A percentile compares a stretch with the other conserved stretches of the same genome.
phyloP scores from a whole-genome alignment of 1,284 basidiomycete species.

The Microbotryum scabiosae region DNA sequence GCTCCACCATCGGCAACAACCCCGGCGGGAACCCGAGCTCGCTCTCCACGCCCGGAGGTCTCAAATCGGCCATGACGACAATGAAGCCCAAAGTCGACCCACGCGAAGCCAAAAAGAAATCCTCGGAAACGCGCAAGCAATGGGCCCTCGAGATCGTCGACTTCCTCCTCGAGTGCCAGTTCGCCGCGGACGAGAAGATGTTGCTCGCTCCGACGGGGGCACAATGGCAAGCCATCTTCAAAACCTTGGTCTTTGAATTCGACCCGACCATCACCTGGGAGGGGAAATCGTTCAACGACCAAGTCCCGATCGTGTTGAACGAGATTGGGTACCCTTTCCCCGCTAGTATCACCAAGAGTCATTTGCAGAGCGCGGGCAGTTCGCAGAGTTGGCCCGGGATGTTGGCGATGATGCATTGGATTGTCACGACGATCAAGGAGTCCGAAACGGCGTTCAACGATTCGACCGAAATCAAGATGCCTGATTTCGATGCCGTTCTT shows the following conservation, averaged over 20 bases:
- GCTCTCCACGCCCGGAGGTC: constrained; percentile 11
- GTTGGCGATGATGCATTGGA: constrained; percentile 38
- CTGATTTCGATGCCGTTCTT: constrained; percentile 9
- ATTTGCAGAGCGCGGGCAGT: constrained; percentile 34
- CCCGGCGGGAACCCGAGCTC: not conserved
- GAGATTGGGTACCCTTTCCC: constrained; percentile 34
- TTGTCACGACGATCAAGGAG: constrained; percentile 33
- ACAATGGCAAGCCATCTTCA: constrained; percentile 36
- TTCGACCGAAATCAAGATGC: constrained; percentile 27
- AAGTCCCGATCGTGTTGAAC: constrained; percentile 28
- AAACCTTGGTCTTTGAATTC: constrained; percentile 31
- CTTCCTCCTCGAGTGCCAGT: constrained; percentile 17
- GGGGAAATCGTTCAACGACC: constrained; percentile 33
- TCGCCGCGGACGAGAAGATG: constrained; percentile 16
- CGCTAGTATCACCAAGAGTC: constrained; percentile 34
- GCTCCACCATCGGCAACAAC: constrained; percentile 11
- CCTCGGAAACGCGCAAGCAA: constrained; percentile 7
- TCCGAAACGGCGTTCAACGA: constrained; percentile 24
- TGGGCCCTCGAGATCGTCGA: constrained; percentile 21
- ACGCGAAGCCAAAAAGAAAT: constrained; percentile 6
- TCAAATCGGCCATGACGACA: constrained; percentile 4
- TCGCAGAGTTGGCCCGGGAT: constrained; percentile 37
- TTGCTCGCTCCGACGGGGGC: constrained; percentile 33
- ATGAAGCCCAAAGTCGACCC: constrained; percentile 14
- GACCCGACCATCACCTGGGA: constrained; percentile 27